Base-by-base conservation (phyloP, 2,329 filamentous ascomycete genomes). In the Fusarium napiforme region DNA sequence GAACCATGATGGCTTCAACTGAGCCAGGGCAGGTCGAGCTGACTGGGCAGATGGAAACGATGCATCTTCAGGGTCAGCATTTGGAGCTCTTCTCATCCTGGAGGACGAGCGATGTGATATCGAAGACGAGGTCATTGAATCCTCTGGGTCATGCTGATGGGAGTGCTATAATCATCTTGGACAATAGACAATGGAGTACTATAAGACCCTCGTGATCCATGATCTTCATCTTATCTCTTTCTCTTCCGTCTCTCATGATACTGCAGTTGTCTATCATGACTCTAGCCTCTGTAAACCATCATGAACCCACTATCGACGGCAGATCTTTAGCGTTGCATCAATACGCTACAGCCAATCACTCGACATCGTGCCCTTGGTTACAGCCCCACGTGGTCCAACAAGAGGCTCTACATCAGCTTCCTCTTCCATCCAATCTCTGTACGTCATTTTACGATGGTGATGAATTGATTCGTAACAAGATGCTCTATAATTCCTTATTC, bases 321-420 rank as follows among this genome's bases (percentile, higher is more conserved):
- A 21, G 62, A 67, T 67, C 63, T 50, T 42, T 67, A 67, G 56
- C 26, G 32, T 9, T 14, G 53, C 32, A 57, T 53, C 30, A 23
- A 67, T 67, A 67, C 63, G 63, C 63, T 61, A 42, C 40, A 47
- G 47, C 75, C 75, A 77, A 78, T 77, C 75, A 69, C 61, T 69
- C 53, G 46, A 19, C 74, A 78, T 65, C 75, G 74, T 77, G 47
- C 34, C 42, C 26, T 28, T 60, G 66, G 40, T 34, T n/a, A 40
- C 19, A 21, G 47, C 58, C 57, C 72, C 76, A 78, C 76, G 76
- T 78, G 76, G 60, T 30, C 57, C 37, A 42, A 39, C 37, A 26
- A 34, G 36, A 59, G 59, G 67, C 19, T 57, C 60, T 10, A 57
- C 65, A 43, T 26, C 37, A 46, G 61, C 61, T 64, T 69, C 52